Evolutionary conservation across 306 rosid species (phyloP), one percentile per base, ranked within the genome.

Genomic region (Cucurbita ficifolia): DNA sequence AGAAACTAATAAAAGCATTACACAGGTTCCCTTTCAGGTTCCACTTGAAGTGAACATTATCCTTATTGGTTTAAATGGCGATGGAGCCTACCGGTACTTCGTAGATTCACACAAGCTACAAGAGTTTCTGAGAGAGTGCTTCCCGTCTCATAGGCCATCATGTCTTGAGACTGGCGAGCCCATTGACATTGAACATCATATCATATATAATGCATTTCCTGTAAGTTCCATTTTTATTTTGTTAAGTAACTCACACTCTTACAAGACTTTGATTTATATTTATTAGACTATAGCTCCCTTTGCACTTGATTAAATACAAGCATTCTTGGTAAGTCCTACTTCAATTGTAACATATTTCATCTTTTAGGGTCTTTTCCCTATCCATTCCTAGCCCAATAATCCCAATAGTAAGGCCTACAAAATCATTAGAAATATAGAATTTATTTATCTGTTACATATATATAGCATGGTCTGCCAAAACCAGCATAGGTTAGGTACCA

Each of bases 21-120:
- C 56, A 51, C 72, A 94, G 98, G 98, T 94, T 80, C 97, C 98
- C 12, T 91, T 94, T 82, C 98, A 81, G 80, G 98, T 90, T 81
- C 97, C 97, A 36, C 90, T 94, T 0, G 98, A 94, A 87, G 98
- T 94, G 76, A 94, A 90, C 57, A 82, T 94, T 57, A 87, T 94
- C 73, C 92, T 94, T 24, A 67, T 94, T 60, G 98, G 98, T 64
- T 94, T 94, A 53, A 87, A 22, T 55, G 87, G 79, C 0, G 97
- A 94, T 63, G 98, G 98, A 75, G 98, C 92, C 10, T 94, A 89
- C 43, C 82, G 98, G 72, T 89, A 84, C 82, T 53, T 75, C 0
- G 52, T 87, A 38, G 96, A 94, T 59, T 68, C 84, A 5, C 97
- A 84, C 81, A 82, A 82, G 76, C 78, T 94, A 77, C 96, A 94